A percentile compares a stretch with the other conserved stretches of the same genome.
phyloP scores from a whole-genome alignment of 2,329 filamentous ascomycete genomes.

The Colletotrichum lentis region DNA sequence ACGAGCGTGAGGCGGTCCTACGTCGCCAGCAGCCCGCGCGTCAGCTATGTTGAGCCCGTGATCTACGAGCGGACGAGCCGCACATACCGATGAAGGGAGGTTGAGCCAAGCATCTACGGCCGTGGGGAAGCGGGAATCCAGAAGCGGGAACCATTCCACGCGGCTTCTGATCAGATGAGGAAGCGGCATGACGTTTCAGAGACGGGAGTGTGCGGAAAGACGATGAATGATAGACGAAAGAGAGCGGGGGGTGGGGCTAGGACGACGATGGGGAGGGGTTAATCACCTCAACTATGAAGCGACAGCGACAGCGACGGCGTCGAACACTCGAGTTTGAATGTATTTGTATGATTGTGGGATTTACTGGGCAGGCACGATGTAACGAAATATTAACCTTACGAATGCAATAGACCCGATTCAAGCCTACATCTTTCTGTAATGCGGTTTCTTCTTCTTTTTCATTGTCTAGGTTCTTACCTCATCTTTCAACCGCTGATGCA shows the following conservation, averaged over 20 bases:
- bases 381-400: conserved; percentile 19
- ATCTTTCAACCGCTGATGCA: background rate
- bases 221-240: background rate
- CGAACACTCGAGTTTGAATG: background rate
- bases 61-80: conserved; percentile 53
- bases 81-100: conserved; percentile 43
- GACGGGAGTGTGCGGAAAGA: background rate
- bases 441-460: background rate
- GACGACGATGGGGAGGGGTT: conserved; percentile 11
- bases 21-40: conserved; percentile 51
- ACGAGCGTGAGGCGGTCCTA: conserved; percentile 51
- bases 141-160: background rate
- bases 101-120: background rate
- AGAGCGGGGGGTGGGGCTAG: background rate
- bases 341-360: background rate
- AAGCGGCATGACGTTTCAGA: conserved; percentile 17
- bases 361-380: conserved; percentile 15
- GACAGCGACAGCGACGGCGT: conserved; percentile 14
- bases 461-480: background rate
- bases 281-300: background rate
- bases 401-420: background rate
- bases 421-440: background rate
- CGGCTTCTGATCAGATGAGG: conserved; percentile 6
- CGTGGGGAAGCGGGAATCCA: conserved; percentile 11
- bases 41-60: conserved; percentile 49